Base-by-base conservation (phyloP, 2,329 filamentous ascomycete genomes). In the Lecanicillium sp. region DNA sequence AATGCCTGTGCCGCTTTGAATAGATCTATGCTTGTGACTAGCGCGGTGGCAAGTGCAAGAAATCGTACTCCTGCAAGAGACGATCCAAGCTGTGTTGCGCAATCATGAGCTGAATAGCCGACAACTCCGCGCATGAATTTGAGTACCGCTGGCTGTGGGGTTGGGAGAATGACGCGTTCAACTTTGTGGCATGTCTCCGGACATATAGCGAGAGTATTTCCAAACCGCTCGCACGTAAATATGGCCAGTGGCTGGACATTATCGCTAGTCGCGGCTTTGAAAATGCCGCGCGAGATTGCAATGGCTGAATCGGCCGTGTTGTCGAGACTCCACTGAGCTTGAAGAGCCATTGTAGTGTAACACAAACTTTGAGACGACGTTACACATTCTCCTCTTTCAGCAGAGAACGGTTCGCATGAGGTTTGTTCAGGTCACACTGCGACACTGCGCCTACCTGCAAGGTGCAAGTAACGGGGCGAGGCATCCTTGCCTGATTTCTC, bases 201-300 rank as follows among this genome's bases (percentile, higher is more conserved):
- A 34, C 34, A 38, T 22, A 55, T 50, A 12, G 52, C 41, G 5
- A 55, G 29, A 8, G 46, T 51, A 12, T 36, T 43, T 5, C 52
- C 52, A 41, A 53, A 53, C 19, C 29, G 33, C 35, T 53, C 43
- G 33, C 52, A 54, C 12, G 50, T 47, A 5, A 46, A n/a, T n/a
- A 55, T 34, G 13, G 49, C 49, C 6, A 50, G 18, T 2, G 41
- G 29, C 17, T 49, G 43, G 22, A 51, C 41, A 42, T 50, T 48
- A 33, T 51, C 48, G 38, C 42, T 51, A 9, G 46, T 52, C 14
- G 45, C 47, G 11, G 52, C 49, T 18, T 41, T 29, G 9, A 50
- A 11, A 7, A 45, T 19, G 20, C 48, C 49, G 29, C 33, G 38
- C 7, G 40, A 19, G 4, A 48, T 29, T 16, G 35, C 34, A 12